phyloP scores from a whole-genome alignment of 2,329 filamentous ascomycete species.

The Aspergillus versicolor region DNA sequence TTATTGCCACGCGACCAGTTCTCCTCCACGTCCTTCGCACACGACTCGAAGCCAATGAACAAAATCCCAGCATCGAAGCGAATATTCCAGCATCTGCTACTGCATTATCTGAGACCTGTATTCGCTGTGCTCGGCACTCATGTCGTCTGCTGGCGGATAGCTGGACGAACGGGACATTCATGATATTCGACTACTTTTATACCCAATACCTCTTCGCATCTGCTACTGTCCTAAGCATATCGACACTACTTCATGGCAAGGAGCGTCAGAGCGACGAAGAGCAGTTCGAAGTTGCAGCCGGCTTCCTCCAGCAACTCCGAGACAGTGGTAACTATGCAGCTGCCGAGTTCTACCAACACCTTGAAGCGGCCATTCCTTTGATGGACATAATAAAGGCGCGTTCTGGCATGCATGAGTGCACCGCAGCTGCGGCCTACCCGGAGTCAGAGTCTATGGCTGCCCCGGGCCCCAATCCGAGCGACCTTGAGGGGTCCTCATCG shows the following conservation, averaged over 20 bases:
- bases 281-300: background rate
- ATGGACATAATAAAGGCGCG: background rate
- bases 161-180: background rate
- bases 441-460: background rate
- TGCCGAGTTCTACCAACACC: background rate
- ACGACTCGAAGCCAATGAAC: background rate
- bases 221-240: background rate
- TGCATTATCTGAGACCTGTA: background rate
- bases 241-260: background rate
- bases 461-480: background rate
- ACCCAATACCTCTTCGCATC: background rate
- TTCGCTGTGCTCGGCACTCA: background rate
- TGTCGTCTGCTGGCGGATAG: background rate
- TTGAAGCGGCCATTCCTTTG: background rate
- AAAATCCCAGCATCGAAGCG: background rate
- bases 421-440: background rate
- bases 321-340: background rate
- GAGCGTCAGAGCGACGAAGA: background rate
- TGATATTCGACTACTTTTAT: constrained; percentile 1
- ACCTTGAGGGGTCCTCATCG: background rate
- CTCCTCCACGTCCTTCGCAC: background rate
- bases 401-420: background rate
- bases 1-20: background rate
- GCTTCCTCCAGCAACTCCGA: background rate
- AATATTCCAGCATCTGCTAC: background rate